These are phyloP conservation scores for Lasiodiplodia citricola DNA, from an alignment of 2,329 filamentous ascomycete genomes.

Conservation along the genomic window DNA sequence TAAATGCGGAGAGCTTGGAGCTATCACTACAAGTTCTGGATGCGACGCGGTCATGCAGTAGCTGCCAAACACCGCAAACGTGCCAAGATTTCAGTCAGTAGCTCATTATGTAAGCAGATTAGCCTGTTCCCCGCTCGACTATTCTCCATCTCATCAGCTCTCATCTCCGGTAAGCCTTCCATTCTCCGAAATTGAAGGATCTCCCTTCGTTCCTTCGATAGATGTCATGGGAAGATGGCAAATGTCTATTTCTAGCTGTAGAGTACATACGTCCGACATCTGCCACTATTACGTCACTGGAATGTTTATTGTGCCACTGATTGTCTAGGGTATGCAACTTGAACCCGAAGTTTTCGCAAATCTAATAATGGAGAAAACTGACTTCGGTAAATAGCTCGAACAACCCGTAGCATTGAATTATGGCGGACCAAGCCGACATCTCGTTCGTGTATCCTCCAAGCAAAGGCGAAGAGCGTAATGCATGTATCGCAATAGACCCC, in stretches of 20 bases:
- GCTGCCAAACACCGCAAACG: not conserved
- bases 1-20: conserved; percentile 25
- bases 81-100: not conserved
- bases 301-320: not conserved
- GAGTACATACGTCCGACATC: not conserved
- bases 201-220: not conserved
- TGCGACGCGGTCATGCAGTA: conserved; percentile 2
- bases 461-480: not conserved
- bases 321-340: not conserved
- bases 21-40: conserved; percentile 20
- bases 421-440: not conserved
- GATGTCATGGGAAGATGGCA: too few relatives aligned
- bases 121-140: not conserved
- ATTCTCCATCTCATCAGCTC: not conserved
- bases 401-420: not conserved
- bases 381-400: not conserved
- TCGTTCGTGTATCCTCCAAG: not conserved
- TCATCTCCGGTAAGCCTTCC: not conserved
- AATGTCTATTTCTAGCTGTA: not conserved
- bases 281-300: not conserved
- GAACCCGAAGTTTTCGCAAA: not conserved
- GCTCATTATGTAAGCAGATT: not conserved
- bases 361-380: not conserved
- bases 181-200: not conserved
- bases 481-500: conserved; percentile 20